Percentiles rank a stretch among this genome's conserved stretches.
Evolutionary conservation across 768 basidiomycete species (phyloP).

Genomic region (Lactarius indigo): DNA sequence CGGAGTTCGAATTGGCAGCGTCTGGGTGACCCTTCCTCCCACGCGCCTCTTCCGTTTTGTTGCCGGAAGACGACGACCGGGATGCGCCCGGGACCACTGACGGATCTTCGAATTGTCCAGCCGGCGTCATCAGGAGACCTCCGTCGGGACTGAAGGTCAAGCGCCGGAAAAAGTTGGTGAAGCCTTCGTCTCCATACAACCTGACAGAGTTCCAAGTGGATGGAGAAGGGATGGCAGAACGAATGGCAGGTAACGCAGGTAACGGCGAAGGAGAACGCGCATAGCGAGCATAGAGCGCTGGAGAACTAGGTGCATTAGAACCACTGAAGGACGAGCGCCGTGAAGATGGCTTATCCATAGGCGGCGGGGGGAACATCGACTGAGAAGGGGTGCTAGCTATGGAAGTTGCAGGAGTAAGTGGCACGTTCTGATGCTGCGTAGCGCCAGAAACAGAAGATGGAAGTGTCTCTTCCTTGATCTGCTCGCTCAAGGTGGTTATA

Average conservation of each 20-base stretch:
- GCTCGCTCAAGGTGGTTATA: conserved; percentile 50
- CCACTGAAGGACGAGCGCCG: conserved; percentile 67
- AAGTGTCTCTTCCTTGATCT: conserved; percentile 47
- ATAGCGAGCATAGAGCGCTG: conserved; percentile 54
- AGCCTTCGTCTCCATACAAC: conserved; percentile 93
- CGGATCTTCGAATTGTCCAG: conserved; percentile 95
- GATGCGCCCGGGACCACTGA: conserved; percentile 47
- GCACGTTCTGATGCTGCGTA: conserved; percentile 38
- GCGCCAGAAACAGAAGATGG: conserved; percentile 31
- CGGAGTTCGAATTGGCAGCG: conserved; percentile 36
- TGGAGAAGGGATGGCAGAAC: conserved; percentile 51
- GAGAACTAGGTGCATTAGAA: conserved; percentile 76
- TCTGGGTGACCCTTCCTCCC: conserved; percentile 58
- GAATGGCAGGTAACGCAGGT: conserved; percentile 91
- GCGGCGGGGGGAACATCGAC: conserved; percentile 59
- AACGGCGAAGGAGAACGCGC: conserved; percentile 86
- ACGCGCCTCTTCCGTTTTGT: conserved; percentile 38
- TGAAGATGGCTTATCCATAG: conserved; percentile 62
- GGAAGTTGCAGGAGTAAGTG: conserved; percentile 63
- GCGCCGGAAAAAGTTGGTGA: conserved; percentile 92
- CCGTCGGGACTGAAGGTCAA: conserved; percentile 95
- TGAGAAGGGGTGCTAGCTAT: conserved; percentile 63
- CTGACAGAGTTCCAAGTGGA: conserved; percentile 65
- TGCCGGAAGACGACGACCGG: conserved; percentile 30
- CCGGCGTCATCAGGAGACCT: conserved; percentile 87